A percentile compares a stretch with the other conserved stretches of the same genome.
Evolutionary conservation across 352 stramenopile genomes (phyloP).

Genomic region (Pythium plurisporium): DNA sequence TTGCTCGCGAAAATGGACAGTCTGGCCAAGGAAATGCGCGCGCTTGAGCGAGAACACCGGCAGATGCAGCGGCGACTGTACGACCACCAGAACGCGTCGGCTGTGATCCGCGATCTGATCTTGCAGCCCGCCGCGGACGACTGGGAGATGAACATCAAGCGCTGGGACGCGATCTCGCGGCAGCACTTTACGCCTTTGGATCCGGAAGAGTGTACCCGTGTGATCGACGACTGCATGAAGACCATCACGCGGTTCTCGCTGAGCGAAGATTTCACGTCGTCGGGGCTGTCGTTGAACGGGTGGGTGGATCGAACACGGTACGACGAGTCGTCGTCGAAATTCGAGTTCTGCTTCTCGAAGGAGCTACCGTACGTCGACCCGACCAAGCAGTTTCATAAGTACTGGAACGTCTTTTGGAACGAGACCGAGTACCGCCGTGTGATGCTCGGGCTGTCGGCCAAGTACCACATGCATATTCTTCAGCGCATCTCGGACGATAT

Average conservation of each 20-base stretch:
- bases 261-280: conserved; percentile 20
- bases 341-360: conserved; percentile 23
- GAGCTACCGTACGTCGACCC: conserved; percentile 13
- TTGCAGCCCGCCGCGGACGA: conserved; percentile 7
- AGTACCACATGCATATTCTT: conserved; percentile 22
- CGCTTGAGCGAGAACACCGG: conserved; percentile 15
- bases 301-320: conserved; percentile 20
- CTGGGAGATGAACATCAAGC: conserved; percentile 19
- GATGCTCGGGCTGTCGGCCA: conserved; percentile 11
- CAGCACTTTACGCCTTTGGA: conserved; percentile 5
- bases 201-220: not conserved
- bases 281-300: conserved; percentile 11
- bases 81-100: conserved; percentile 11
- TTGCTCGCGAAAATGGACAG: conserved; percentile 18
- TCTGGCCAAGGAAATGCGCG: conserved; percentile 17
- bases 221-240: conserved; percentile 21
- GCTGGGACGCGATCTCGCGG: conserved; percentile 17
- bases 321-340: conserved; percentile 11
- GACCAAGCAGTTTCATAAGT: conserved; percentile 8
- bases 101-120: conserved; percentile 14
- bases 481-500: conserved; percentile 23
- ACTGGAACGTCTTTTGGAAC: conserved; percentile 22
- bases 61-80: conserved; percentile 12
- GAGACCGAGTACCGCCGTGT: conserved; percentile 16
- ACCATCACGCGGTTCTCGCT: conserved; percentile 19